Evolutionary conservation across 1,139 yeast species (phyloP).

Genomic region (Diutina catenulata): DNA sequence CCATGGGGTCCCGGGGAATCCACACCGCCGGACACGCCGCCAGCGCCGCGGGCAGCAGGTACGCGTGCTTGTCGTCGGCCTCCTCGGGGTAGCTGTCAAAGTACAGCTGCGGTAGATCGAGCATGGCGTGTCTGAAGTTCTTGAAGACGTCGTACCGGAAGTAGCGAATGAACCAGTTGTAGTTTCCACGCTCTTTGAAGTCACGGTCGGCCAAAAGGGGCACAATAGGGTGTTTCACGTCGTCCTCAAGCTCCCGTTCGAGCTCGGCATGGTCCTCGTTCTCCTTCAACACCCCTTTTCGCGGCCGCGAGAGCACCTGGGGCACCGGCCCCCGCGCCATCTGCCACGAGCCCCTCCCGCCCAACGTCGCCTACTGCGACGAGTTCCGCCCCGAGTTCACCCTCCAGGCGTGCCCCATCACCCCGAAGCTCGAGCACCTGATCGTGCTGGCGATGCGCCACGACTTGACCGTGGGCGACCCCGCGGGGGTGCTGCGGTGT

Average conservation of each 20-base stretch:
- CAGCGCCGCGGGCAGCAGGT: constrained; percentile 60
- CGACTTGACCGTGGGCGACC: constrained; percentile 25
- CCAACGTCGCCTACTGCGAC: neutral
- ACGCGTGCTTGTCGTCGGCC: constrained; percentile 31
- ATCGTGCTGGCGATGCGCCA: constrained; percentile 43
- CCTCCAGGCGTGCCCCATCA: constrained; percentile 14
- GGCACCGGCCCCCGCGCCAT: neutral
- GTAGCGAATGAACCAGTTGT: constrained; percentile 32
- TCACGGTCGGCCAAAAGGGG: constrained; percentile 48
- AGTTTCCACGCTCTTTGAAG: constrained; percentile 18
- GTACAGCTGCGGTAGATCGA: constrained; percentile 12
- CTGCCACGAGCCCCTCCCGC: neutral
- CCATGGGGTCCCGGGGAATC: constrained; percentile 82
- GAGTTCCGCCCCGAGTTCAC: constrained; percentile 8
- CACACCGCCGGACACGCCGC: constrained; percentile 64
- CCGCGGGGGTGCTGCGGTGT: constrained; percentile 17
- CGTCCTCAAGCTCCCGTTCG: constrained; percentile 12
- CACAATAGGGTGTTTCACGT: constrained; percentile 14
- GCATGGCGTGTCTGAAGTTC: constrained; percentile 42
- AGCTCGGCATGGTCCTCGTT: constrained; percentile 11
- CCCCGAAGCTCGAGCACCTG: constrained; percentile 40
- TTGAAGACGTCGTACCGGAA: constrained; percentile 56
- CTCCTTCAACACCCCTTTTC: constrained; percentile 7
- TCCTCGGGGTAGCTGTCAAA: constrained; percentile 17
- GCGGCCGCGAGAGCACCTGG: no score